phyloP scores from a whole-genome alignment of 2,329 filamentous ascomycete genomes.

The Aspergillus sp. region DNA sequence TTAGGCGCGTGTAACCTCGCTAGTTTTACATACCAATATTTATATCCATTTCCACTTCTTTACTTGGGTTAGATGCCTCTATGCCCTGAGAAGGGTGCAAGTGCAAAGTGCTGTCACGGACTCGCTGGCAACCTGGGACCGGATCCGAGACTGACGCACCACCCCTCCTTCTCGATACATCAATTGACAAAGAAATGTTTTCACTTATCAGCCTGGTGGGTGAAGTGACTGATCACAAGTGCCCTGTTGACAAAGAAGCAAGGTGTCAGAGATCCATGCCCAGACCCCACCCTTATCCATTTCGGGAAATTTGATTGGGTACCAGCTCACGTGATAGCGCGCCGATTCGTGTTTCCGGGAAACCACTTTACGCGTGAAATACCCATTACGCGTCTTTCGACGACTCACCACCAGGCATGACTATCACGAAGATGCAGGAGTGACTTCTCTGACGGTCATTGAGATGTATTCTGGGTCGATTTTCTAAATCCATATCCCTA shows the following conservation, averaged over 20 bases:
- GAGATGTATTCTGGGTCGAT: background rate
- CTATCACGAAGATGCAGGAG: background rate
- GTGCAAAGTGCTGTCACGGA: background rate
- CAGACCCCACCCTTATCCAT: background rate
- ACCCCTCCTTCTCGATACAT: background rate
- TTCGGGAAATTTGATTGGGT: slow-evolving; percentile 21
- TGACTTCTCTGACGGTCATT: too few species aligned
- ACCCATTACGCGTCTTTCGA: slow-evolving; percentile 29
- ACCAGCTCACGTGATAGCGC: slow-evolving; percentile 35
- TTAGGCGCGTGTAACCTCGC: background rate
- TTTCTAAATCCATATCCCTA: background rate
- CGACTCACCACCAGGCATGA: slow-evolving; percentile 16
- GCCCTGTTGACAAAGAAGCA: background rate
- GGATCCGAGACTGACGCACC: too few species aligned
- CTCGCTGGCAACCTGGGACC: background rate
- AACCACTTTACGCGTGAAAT: slow-evolving; percentile 34
- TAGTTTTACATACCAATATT: slow-evolving; percentile 2
- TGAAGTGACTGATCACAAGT: background rate
- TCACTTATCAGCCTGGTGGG: background rate
- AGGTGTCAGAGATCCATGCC: background rate
- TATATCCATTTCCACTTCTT: background rate
- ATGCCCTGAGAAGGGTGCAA: background rate
- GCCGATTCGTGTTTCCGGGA: slow-evolving; percentile 37
- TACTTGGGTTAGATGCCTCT: background rate
- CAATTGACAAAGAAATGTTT: background rate